Base-by-base conservation (phyloP, 768 basidiomycete genomes). In the Leccinum aurantiacum region DNA sequence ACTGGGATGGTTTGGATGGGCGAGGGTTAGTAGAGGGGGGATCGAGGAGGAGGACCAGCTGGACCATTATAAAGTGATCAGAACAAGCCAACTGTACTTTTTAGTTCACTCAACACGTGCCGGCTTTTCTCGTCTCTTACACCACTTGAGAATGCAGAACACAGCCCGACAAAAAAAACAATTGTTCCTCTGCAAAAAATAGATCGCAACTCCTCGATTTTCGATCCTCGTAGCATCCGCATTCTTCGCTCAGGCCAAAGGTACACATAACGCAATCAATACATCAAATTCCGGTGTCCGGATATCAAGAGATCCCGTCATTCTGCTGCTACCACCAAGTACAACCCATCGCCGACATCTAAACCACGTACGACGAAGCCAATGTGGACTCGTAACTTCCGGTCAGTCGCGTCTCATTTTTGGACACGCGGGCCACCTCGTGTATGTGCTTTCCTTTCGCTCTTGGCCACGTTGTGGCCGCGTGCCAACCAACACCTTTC, bases 21-120 rank as follows among this genome's bases (percentile, higher is more conserved):
- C 22, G 17, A 50, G 15, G 33, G 33, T 13, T 33, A 33, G 33
- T 33, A 13, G 33, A 33, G 13, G 33, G 52, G 15, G 17, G 51
- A 56, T 50, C 49, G 51, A 54, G 57, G 59, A 53, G n/a, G 25
- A 55, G 44, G 49, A 55, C 53, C 52, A 41, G 44, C 47, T 50
- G 24, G 51, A 56, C 46, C 65, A 74, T 70, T 68, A 72, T 74
- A 74, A 67, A 59, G 57, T 68, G 61, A 68, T 64, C 60, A 61
- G 65, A 60, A 67, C 65, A 51, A 63, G 67, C 61, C 60, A 71
- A 62, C 64, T 59, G 56, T 50, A 71, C 71, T n/a, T 59, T 65
- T 70, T 70, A 56, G 66, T 59, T 57, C 59, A 14, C 15, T 17
- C 29, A 58, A 63, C 68, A 72, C 70, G 70, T 74, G 72, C 56